These are phyloP conservation scores for Lyophyllum decastes DNA, from an alignment of 768 basidiomycete genomes.

Conservation along the genomic window DNA sequence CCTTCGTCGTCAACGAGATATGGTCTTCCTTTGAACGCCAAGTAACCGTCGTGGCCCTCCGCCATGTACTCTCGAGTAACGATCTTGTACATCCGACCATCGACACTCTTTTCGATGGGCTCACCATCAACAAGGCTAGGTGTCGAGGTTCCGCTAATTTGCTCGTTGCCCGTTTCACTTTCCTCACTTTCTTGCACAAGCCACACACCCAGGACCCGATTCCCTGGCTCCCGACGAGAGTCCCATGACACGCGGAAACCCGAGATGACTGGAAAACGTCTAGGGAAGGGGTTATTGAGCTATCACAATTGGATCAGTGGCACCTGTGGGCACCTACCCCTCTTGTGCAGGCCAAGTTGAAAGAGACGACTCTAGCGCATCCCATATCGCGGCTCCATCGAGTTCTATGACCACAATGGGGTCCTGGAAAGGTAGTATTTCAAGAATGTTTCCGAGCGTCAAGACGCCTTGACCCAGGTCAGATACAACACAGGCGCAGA, in stretches of 20 bases:
- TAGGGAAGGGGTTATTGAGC: slow-evolving; percentile 24
- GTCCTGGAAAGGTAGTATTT: slow-evolving; percentile 89
- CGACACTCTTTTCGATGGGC: slow-evolving; percentile 51
- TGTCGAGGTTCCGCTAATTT: slow-evolving; percentile 22
- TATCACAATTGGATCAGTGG: background rate
- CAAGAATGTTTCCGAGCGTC: slow-evolving; percentile 84
- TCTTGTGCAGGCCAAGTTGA: slow-evolving; percentile 87
- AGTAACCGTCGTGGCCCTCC: slow-evolving; percentile 82
- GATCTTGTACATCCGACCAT: slow-evolving; percentile 68
- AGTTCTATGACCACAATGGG: slow-evolving; percentile 80
- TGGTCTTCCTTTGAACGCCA: slow-evolving; percentile 59
- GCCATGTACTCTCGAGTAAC: slow-evolving; percentile 90
- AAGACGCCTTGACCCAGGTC: slow-evolving; percentile 54
- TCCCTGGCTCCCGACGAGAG: slow-evolving; percentile 67
- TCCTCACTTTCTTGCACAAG: slow-evolving; percentile 44
- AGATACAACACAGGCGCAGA: background rate
- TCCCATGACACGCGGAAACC: slow-evolving; percentile 89
- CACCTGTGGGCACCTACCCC: slow-evolving; percentile 52
- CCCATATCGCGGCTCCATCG: slow-evolving; percentile 79
- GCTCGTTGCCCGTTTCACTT: slow-evolving; percentile 23
- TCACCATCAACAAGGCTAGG: slow-evolving; percentile 47
- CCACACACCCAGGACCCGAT: slow-evolving; percentile 77
- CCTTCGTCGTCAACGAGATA: slow-evolving; percentile 83
- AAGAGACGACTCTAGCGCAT: slow-evolving; percentile 71
- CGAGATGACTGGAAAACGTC: slow-evolving; percentile 87